Conservation (phyloP, 306 rosid genomes). For the Rosa lucieae region DNA sequence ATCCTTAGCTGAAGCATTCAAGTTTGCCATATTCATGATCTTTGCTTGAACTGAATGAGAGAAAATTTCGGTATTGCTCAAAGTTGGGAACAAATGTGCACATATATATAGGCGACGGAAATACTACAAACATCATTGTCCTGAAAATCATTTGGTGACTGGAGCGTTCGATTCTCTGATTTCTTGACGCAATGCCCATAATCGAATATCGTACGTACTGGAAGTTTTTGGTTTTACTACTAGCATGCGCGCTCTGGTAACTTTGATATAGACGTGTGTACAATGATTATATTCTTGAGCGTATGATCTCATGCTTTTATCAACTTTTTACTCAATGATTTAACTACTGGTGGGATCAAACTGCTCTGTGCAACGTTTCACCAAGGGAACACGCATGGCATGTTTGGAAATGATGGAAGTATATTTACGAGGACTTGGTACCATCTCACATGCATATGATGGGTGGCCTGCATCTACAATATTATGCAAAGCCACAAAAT, state of each 20-base stretch:
- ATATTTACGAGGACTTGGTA: background rate
- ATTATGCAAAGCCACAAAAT: background rate
- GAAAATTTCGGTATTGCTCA: background rate
- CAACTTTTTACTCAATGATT: background rate
- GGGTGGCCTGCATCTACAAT: background rate
- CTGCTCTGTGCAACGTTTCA: background rate
- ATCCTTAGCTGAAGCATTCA: conserved; percentile 1
- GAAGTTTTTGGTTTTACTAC: too few relatives aligned
- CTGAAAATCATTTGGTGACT: background rate
- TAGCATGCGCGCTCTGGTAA: background rate
- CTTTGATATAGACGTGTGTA: too few relatives aligned
- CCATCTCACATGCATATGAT: background rate
- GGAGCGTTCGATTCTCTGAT: too few relatives aligned
- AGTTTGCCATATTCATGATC: background rate
- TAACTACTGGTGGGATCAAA: too few relatives aligned
- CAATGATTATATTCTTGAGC: too few relatives aligned
- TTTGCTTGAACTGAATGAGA: background rate
- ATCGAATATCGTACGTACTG: too few relatives aligned
- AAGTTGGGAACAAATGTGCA: background rate
- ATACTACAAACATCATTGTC: background rate
- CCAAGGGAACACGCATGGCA: background rate
- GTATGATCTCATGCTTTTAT: too few relatives aligned
- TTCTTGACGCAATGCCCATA: too few relatives aligned
- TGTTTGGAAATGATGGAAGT: background rate
- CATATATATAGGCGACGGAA: background rate